Evolutionary conservation across 306 rosid genomes (phyloP).

Genomic region (Lotus japonicus): DNA sequence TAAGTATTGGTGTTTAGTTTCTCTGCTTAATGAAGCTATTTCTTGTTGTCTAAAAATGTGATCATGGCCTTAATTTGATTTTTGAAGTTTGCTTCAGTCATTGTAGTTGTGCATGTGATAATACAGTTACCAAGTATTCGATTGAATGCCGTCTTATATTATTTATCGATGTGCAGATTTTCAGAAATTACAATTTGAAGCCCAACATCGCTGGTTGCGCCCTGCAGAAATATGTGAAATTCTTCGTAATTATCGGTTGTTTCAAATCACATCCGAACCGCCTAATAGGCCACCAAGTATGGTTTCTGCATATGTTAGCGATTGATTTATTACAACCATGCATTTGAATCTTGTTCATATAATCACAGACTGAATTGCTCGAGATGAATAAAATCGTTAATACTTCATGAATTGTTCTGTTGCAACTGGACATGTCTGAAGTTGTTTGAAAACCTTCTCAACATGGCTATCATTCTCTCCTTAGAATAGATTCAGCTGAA

Average conservation of each 20-base stretch:
- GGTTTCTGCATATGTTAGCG: constrained; percentile 20
- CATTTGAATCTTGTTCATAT: background rate
- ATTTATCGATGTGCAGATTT: constrained; percentile 49
- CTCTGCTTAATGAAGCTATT: background rate
- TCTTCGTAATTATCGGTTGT: constrained; percentile 57
- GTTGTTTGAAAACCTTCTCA: constrained; percentile 10
- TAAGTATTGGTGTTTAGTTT: background rate
- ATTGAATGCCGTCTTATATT: background rate
- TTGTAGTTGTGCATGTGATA: background rate
- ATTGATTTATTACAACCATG: background rate
- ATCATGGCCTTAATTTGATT: background rate
- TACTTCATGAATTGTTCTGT: constrained; percentile 21
- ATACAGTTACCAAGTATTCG: background rate
- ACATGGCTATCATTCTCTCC: background rate
- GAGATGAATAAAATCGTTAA: background rate
- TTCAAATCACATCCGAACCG: constrained; percentile 66
- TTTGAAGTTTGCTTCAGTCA: constrained; percentile 6
- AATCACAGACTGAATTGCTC: background rate
- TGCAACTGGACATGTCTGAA: constrained; percentile 30
- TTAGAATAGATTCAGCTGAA: background rate
- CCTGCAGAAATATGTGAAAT: constrained; percentile 94
- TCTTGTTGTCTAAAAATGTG: background rate
- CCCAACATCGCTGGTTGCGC: constrained; percentile 79
- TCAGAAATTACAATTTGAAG: constrained; percentile 60
- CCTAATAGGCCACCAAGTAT: constrained; percentile 81